phyloP scores from a whole-genome alignment of 106 monocot species.

The Acanthochlamys bracteata region DNA sequence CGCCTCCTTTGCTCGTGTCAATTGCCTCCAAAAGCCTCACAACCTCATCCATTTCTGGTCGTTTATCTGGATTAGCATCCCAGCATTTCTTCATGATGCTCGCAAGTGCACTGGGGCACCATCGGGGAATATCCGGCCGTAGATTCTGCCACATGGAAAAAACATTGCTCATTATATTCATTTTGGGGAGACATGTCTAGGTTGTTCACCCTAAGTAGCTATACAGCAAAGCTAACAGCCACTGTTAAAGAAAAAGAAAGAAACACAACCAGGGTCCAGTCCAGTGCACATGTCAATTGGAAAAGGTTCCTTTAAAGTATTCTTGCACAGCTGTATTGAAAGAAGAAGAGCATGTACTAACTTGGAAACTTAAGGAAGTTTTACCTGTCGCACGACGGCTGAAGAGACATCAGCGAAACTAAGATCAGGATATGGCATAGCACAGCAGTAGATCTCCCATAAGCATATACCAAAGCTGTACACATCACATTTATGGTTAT shows the following conservation, averaged over 20 bases:
- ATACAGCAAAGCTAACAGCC: too few relatives aligned
- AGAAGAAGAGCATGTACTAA: too few relatives aligned
- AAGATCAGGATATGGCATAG: constrained; percentile 57
- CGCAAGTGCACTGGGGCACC: constrained; percentile 45
- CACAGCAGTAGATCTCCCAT: constrained; percentile 80
- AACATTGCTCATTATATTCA: neutral
- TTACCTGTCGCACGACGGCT: constrained; percentile 62
- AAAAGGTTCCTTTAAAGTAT: too few relatives aligned
- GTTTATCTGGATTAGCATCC: constrained; percentile 58
- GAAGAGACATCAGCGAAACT: constrained; percentile 61
- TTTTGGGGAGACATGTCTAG: neutral
- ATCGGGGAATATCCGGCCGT: constrained; percentile 57
- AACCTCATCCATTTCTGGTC: constrained; percentile 65
- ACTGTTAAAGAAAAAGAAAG: too few relatives aligned
- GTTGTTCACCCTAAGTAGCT: too few relatives aligned
- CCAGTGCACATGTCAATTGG: too few relatives aligned
- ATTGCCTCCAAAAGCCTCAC: constrained; percentile 61
- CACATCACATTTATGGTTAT: constrained; percentile 70
- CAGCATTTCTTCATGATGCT: constrained; percentile 60
- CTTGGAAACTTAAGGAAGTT: too few relatives aligned
- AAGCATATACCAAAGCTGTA: constrained; percentile 77
- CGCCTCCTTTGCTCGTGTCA: constrained; percentile 44
- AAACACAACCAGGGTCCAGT: too few relatives aligned
- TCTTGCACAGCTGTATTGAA: too few relatives aligned
- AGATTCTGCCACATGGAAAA: constrained; percentile 26